Percentiles rank a stretch among this genome's conserved stretches.
Conservation (phyloP, 2,329 filamentous ascomycete species). For the Penicillium thymicola region DNA sequence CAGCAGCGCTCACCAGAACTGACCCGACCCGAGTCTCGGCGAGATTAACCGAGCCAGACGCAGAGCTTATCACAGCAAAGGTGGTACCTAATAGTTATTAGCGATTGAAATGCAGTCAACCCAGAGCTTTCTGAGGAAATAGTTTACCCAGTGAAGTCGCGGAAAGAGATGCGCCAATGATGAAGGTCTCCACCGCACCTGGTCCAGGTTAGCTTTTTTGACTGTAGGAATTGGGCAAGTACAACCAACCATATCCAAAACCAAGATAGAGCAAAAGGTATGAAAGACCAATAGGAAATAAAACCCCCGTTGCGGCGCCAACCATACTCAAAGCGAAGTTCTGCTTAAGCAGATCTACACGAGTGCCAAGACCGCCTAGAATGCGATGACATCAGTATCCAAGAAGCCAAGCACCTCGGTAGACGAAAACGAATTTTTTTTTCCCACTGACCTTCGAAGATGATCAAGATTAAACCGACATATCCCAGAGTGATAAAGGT, state of each 20-base stretch:
- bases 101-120: not conserved
- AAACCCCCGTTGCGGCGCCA: constrained; percentile 45
- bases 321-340: constrained; percentile 45
- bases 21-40: constrained; percentile 45
- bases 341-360: constrained; percentile 46
- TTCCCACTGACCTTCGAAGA: constrained; percentile 42
- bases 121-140: not conserved
- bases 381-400: constrained; percentile 7
- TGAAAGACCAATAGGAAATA: constrained; percentile 47
- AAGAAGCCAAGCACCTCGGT: not conserved
- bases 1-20: constrained; percentile 46
- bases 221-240: not conserved
- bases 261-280: constrained; percentile 45
- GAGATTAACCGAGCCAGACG: constrained; percentile 38
- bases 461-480: constrained; percentile 50
- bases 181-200: constrained; percentile 34
- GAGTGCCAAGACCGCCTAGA: constrained; percentile 46
- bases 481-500: constrained; percentile 50
- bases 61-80: constrained; percentile 31
- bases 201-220: constrained; percentile 1
- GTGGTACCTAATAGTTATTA: constrained; percentile 23
- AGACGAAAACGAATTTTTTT: not conserved
- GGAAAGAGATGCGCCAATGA: constrained; percentile 30
- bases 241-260: constrained; percentile 39
- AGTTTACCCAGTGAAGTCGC: constrained; percentile 29